A percentile compares a stretch with the other conserved stretches of the same genome.
Conservation (phyloP, 805 yeast genomes). For the Candida berthetii region DNA sequence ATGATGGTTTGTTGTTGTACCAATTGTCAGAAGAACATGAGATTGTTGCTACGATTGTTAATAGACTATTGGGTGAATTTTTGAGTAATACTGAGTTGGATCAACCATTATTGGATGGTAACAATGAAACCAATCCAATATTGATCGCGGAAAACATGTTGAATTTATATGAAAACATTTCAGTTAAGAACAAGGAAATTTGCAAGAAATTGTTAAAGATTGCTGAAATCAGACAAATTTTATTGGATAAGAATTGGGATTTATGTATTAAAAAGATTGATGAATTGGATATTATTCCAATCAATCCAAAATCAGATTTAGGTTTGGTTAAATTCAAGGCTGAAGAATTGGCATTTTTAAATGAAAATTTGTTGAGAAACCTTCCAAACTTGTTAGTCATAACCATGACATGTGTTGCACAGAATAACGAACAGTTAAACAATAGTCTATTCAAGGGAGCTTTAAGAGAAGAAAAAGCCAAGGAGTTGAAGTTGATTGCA, state of each 20-base stretch:
- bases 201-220: constrained; percentile 59
- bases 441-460: constrained; percentile 36
- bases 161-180: constrained; percentile 50
- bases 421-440: constrained; percentile 36
- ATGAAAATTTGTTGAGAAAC: constrained; percentile 70
- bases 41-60: constrained; percentile 69
- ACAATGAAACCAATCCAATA: constrained; percentile 36
- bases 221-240: constrained; percentile 59
- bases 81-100: constrained; percentile 67
- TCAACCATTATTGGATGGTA: constrained; percentile 35
- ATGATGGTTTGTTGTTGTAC: constrained; percentile 80
- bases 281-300: constrained; percentile 62
- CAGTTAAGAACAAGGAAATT: constrained; percentile 58
- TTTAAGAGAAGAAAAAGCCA: constrained; percentile 47
- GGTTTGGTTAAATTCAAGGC: constrained; percentile 53
- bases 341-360: constrained; percentile 56
- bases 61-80: constrained; percentile 72
- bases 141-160: constrained; percentile 29
- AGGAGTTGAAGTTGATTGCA: constrained; percentile 55
- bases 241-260: constrained; percentile 52
- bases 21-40: constrained; percentile 87
- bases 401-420: constrained; percentile 72
- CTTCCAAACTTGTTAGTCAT: constrained; percentile 76
- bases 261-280: constrained; percentile 49
- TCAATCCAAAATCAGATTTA: constrained; percentile 25